Percentiles rank a stretch among this genome's conserved stretches.
Evolutionary conservation across 2,329 filamentous ascomycete species (phyloP).

Genomic region (Microdochium paspali): DNA sequence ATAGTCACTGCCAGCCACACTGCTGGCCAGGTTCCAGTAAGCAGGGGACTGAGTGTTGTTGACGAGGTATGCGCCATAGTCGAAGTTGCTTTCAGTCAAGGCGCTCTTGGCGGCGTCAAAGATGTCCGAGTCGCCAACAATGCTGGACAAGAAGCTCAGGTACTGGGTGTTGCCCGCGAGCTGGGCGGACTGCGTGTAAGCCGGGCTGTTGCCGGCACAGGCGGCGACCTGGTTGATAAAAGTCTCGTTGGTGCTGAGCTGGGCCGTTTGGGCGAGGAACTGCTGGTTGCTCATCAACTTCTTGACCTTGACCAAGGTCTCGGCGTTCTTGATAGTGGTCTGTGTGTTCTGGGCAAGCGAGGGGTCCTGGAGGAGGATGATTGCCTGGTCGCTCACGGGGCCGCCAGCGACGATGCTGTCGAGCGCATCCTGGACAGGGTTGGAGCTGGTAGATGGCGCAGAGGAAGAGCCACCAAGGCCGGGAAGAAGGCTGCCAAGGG

Average conservation of each 20-base stretch:
- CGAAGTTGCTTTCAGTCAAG: background rate
- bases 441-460: too few species aligned
- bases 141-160: background rate
- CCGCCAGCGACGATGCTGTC: background rate
- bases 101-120: background rate
- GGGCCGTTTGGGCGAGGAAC: background rate
- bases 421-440: background rate
- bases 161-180: background rate
- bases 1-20: background rate
- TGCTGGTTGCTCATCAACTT: background rate
- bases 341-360: background rate
- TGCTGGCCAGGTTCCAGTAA: background rate
- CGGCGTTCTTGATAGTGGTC: background rate
- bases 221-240: background rate
- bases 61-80: background rate
- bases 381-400: background rate
- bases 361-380: background rate
- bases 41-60: background rate
- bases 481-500: background rate
- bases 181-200: background rate
- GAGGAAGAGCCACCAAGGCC: too few species aligned
- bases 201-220: background rate
- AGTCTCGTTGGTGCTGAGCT: background rate
- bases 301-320: background rate
- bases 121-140: background rate